Conservation (phyloP, 176 grass and related monocot species). For the Phragmites australis region DNA sequence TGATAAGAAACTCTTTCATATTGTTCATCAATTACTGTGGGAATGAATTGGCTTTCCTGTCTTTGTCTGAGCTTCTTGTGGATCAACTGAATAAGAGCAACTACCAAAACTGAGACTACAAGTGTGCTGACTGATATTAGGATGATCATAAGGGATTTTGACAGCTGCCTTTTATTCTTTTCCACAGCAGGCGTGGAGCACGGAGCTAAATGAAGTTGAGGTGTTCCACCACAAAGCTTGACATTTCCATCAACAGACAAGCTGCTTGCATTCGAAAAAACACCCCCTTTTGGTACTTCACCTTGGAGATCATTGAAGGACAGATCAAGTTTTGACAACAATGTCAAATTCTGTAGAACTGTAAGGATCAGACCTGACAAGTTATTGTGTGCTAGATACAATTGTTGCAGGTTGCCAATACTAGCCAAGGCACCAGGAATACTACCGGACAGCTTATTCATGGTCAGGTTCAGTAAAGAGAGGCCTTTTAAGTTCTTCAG, state of each 20-base stretch:
- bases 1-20: constrained; percentile 28
- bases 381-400: constrained; percentile 48
- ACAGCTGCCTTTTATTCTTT: background rate
- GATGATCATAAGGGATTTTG: background rate
- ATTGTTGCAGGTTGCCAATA: background rate
- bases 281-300: constrained; percentile 37
- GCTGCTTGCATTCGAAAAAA: constrained; percentile 40
- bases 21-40: background rate
- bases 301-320: constrained; percentile 56
- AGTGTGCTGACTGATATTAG: background rate
- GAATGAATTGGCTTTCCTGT: background rate
- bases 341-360: constrained; percentile 34
- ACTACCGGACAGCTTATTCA: constrained; percentile 26
- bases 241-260: constrained; percentile 39
- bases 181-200: background rate
- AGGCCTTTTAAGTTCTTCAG: constrained; percentile 28
- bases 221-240: constrained; percentile 38
- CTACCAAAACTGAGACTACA: background rate
- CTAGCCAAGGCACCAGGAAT: constrained; percentile 21
- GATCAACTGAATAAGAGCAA: background rate
- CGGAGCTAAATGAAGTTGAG: constrained; percentile 23
- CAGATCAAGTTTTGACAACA: constrained; percentile 32
- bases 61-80: background rate
- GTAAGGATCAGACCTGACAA: constrained; percentile 36
- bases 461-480: constrained; percentile 28